Evolutionary conservation across 768 basidiomycete genomes (phyloP).

Genomic region (Lentinus brumalis): DNA sequence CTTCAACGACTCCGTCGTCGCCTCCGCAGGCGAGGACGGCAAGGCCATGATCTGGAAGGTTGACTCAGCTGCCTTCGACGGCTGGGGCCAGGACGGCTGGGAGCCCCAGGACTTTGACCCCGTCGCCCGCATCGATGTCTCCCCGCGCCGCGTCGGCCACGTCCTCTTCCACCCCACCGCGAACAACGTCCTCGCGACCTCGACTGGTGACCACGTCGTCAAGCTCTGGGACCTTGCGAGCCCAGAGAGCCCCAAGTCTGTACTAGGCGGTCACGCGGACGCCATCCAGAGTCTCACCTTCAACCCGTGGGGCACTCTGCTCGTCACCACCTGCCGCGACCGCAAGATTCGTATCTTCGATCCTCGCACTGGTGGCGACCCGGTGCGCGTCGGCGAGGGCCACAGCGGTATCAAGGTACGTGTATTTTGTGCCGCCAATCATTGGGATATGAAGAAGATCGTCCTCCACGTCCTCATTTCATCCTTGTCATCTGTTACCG

Average conservation of each 20-base stretch:
- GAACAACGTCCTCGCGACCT: slow-evolving; percentile 81
- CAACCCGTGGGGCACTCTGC: slow-evolving; percentile 74
- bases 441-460: too few species aligned
- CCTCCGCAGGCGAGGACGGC: slow-evolving; percentile 92
- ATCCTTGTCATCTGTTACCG: too few species aligned
- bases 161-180: too few species aligned
- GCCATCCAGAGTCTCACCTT: slow-evolving; percentile 86
- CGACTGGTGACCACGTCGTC: slow-evolving; percentile 82
- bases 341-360: slow-evolving; percentile 92
- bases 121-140: slow-evolving; percentile 75
- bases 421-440: too few species aligned
- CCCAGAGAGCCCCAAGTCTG: slow-evolving; percentile 60
- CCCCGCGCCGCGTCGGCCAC: slow-evolving; percentile 89
- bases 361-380: slow-evolving; percentile 77
- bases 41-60: slow-evolving; percentile 93
- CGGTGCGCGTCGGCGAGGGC: slow-evolving; percentile 81
- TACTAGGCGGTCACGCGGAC: slow-evolving; percentile 79
- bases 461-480: too few species aligned
- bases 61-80: slow-evolving; percentile 64
- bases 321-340: slow-evolving; percentile 92
- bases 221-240: slow-evolving; percentile 90
- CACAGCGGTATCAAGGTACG: slow-evolving; percentile 83
- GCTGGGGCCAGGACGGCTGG: slow-evolving; percentile 86
- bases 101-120: slow-evolving; percentile 83
- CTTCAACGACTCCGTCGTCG: slow-evolving; percentile 88